A percentile compares a stretch with the other conserved stretches of the same genome.
phyloP scores from a whole-genome alignment of 106 monocot genomes.

The Posidonia australis region DNA sequence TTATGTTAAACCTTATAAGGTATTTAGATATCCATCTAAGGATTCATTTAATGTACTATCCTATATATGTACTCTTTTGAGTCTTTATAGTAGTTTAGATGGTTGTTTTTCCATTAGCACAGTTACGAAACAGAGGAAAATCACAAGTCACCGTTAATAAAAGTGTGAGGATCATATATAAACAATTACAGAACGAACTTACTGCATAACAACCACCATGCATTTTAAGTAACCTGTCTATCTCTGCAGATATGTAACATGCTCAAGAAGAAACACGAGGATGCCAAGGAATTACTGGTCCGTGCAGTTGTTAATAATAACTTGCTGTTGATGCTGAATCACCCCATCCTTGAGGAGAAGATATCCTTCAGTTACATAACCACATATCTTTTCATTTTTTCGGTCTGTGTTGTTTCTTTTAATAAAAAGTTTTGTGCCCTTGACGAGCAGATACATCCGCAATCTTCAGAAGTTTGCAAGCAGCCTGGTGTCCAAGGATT shows the following conservation, averaged over 20 bases:
- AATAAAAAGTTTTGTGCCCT: slow-evolving; percentile 14
- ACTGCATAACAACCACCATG: not conserved
- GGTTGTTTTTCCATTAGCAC: too few relatives aligned
- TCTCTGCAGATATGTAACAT: slow-evolving; percentile 53
- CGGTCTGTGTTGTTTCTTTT: not conserved
- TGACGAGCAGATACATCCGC: slow-evolving; percentile 31
- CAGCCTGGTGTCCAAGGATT: slow-evolving; percentile 26
- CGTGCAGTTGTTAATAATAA: slow-evolving; percentile 71
- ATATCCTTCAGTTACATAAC: slow-evolving; percentile 77
- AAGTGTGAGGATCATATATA: not conserved
- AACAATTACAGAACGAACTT: not conserved
- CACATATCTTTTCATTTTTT: not conserved
- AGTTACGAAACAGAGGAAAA: too few relatives aligned
- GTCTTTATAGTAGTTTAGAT: too few relatives aligned
- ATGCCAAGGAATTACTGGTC: slow-evolving; percentile 76
- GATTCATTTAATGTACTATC: too few relatives aligned
- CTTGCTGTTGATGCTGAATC: slow-evolving; percentile 65
- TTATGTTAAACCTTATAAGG: too few relatives aligned
- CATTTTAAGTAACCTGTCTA: not conserved
- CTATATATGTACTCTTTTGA: too few relatives aligned
- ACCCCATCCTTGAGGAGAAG: slow-evolving; percentile 70
- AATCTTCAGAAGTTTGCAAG: slow-evolving; percentile 36
- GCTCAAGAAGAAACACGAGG: slow-evolving; percentile 78
- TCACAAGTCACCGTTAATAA: not conserved
- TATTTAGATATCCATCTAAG: too few relatives aligned